Evolutionary conservation across 2,329 filamentous ascomycete species (phyloP), one percentile per base, ranked within the genome.

Genomic region (Didymella sp.): DNA sequence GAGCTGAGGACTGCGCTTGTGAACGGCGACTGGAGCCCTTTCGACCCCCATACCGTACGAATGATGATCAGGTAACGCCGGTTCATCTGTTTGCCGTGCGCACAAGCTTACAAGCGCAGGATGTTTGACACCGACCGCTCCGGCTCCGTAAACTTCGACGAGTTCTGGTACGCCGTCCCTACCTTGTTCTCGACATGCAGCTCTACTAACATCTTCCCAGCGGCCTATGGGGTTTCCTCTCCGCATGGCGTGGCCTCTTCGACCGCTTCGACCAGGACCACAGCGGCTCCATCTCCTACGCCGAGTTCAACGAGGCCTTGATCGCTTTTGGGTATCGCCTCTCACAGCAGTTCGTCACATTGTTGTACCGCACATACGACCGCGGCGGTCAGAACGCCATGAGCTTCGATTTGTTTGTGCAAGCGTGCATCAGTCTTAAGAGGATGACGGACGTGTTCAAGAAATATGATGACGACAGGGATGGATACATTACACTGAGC

Each of bases 371-470:
- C 66, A 95, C 91, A 0, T 98, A 96, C 79, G 94, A 97, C 76
- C 72, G 76, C 56, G 68, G 73, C 15, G 71, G 71, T 33, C 67
- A 71, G 51, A 76, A 92, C 61, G 80, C 73, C 56, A 75, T 79
- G 65, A 77, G 67, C 59, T 99, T 99, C 72, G 95, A 99, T 79
- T 79, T 99, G 48, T 99, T 99, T 72, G 95, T 99, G 59, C 95
- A 99, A 82, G 92, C 92, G 49, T 98, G 95, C 77, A 98, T 99
- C 73, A 92, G 88, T 68, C 82, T 99, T 70, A 97, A 98, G 85
- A 86, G 95, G 68, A 98, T 99, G 94, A 99, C 95, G 58, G 95
- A 99, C 77, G 92, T 96, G 25, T 99, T 99, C 77, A 99, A 99
- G 84, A 94, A 93, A 78, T 99, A 98, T 76, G 95, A 99, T 68